phyloP scores from a whole-genome alignment of 2,329 filamentous ascomycete species.

The Didymella lethalis region DNA sequence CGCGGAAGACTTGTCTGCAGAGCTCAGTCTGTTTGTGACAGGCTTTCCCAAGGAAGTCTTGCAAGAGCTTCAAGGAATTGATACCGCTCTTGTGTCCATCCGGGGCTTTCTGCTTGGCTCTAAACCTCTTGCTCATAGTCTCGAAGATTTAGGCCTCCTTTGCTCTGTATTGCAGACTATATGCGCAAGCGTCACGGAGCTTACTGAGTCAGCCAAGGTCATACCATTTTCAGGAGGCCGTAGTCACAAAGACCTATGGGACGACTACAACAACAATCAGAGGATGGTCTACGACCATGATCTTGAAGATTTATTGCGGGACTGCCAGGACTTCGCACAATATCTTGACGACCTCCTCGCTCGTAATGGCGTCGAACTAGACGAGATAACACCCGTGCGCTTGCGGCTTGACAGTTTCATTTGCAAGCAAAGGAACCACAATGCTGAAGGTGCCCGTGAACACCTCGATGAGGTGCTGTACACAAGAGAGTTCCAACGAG shows the following conservation, averaged over 20 bases:
- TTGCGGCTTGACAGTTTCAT: conserved; percentile 31
- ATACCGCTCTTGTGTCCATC: conserved; percentile 27
- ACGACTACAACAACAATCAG: conserved; percentile 37
- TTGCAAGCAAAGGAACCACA: conserved; percentile 27
- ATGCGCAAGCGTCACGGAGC: conserved; percentile 34
- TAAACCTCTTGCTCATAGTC: conserved; percentile 12
- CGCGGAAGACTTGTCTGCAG: conserved; percentile 21
- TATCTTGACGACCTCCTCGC: conserved; percentile 31
- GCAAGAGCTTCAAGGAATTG: conserved; percentile 27
- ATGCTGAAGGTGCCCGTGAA: conserved; percentile 25
- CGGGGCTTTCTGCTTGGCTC: conserved; percentile 23
- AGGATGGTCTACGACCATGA: conserved; percentile 26
- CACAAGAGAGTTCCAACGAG: conserved; percentile 34
- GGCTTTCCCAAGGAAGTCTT: conserved; percentile 29
- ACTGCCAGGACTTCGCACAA: conserved; percentile 37
- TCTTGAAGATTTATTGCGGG: conserved; percentile 28
- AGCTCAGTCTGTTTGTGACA: conserved; percentile 25
- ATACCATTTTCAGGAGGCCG: conserved; percentile 8
- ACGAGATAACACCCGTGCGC: conserved; percentile 35
- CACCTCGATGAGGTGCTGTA: conserved; percentile 40
- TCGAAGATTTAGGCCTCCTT: conserved; percentile 34
- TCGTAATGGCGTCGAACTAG: conserved; percentile 19
- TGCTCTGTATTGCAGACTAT: conserved; percentile 35
- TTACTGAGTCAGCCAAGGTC: conserved; percentile 24
- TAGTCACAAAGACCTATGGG: conserved; percentile 31